Conservation (phyloP, 73 alveolate species). For the Paraurostyla sp. region DNA sequence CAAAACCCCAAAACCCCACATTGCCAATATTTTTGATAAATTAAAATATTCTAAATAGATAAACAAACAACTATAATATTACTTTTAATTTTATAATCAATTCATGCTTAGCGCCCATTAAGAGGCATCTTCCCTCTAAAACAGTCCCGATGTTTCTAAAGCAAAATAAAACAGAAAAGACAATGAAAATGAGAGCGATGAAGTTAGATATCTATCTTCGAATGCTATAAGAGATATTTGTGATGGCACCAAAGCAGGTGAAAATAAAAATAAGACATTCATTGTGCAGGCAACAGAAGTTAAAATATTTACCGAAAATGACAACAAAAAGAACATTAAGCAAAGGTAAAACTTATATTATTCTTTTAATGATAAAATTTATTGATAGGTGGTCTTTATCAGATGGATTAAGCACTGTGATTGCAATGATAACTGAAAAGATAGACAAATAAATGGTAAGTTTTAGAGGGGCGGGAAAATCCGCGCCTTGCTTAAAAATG, state of each 20-base stretch:
- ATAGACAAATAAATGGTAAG: conserved; percentile 54
- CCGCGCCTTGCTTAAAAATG: neutral
- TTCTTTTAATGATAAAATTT: neutral
- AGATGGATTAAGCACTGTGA: conserved; percentile 28
- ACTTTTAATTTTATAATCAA: neutral
- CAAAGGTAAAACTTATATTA: conserved; percentile 13
- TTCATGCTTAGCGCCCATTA: conserved; percentile 43
- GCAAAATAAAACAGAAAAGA: neutral
- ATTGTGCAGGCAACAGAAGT: neutral
- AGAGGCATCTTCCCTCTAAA: conserved; percentile 50
- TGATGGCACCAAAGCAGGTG: neutral
- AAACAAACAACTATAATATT: neutral
- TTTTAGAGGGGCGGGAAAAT: neutral
- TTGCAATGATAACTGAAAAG: conserved; percentile 43
- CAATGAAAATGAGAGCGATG: neutral
- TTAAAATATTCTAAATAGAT: neutral
- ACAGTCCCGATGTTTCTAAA: conserved; percentile 32
- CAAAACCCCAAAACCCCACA: no score
- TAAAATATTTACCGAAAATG: conserved; percentile 36
- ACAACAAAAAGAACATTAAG: conserved; percentile 29
- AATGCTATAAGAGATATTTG: conserved; percentile 23
- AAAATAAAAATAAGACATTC: neutral
- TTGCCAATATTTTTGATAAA: neutral
- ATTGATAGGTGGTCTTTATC: neutral
- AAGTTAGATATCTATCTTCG: neutral